Evolutionary conservation across 495 filamentous ascomycete genomes (phyloP), one percentile per base, ranked within the genome.

Genomic region (Lasiosphaeria miniovina): DNA sequence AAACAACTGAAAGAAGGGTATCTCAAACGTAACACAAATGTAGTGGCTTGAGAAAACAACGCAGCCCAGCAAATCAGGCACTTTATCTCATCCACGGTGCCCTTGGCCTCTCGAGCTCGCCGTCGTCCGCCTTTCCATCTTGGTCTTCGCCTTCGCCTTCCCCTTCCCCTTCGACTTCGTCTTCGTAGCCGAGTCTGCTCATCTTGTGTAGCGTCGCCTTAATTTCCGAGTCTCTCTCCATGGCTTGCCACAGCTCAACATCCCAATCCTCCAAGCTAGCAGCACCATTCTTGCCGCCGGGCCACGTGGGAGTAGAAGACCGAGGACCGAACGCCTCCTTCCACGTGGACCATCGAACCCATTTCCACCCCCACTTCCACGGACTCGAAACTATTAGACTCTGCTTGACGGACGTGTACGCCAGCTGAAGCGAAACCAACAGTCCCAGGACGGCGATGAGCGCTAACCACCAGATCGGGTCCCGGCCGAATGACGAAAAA

Each of bases 391-490:
- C 50, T 48, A 75, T 57, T 55, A 79, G 41, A 43, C 58, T 69
- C 15, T 70, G 67, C 61, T 77, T 76, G 8, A 69, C 54, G 3
- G 67, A 63, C 40, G 68, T 73, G 63, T 72, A 71, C 11, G 64
- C 62, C 4, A 76, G 58, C 52, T 79, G 75, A 4, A 73, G 34
- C 4, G 64, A 54, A 14, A 69, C 62, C 14, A 79, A 68, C 0
- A 71, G 61, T 12, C 70, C 58, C 2, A 78, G 58, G 0, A 73
- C 61, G 35, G 66, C 64, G 10, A 91, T 71, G 6, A 93, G 77
- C 5, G 86, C 83, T 4, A 83, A 71, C 91, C 91, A 96, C 86
- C 92, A 95, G 7, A 81, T 75, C 12, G 85, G 76, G 63, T 90
- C 88, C 55, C 74, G 75, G 17, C 91, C 91, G 51, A 88, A 90